phyloP scores from a whole-genome alignment of 768 basidiomycete species.

The Mycena vitilis region DNA sequence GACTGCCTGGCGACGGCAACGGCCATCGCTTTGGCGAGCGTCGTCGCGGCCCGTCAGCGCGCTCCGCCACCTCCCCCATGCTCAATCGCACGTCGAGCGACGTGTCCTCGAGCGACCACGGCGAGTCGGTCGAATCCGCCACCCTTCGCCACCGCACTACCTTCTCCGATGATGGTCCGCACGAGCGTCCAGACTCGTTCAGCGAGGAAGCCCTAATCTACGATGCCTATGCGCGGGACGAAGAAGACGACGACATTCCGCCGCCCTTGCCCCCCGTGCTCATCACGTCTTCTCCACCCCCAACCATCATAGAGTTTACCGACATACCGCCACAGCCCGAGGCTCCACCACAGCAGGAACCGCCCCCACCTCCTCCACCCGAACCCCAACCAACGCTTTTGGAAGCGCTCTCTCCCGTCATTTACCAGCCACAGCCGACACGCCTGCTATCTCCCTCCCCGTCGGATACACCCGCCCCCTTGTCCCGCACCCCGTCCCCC shows the following conservation, averaged over 20 bases:
- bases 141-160: constrained; percentile 50
- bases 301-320: constrained; percentile 26
- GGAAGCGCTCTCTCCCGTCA: constrained; percentile 52
- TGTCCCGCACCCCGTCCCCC: constrained; percentile 74
- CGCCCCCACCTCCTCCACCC: constrained; percentile 46
- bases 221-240: constrained; percentile 79
- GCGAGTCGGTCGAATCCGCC: constrained; percentile 58
- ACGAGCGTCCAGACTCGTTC: constrained; percentile 74
- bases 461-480: constrained; percentile 45
- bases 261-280: constrained; percentile 40
- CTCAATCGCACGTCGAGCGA: constrained; percentile 73
- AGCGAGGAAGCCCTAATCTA: constrained; percentile 87
- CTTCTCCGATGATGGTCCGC: constrained; percentile 60
- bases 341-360: constrained; percentile 39
- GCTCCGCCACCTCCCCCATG: constrained; percentile 42
- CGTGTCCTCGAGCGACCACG: constrained; percentile 77
- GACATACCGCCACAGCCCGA: constrained; percentile 36
- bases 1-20: constrained; percentile 78
- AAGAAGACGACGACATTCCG: constrained; percentile 58
- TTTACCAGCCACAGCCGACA: constrained; percentile 79
- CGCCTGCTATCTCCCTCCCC: constrained; percentile 54
- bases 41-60: constrained; percentile 48
- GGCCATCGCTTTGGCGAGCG: constrained; percentile 83
- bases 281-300: constrained; percentile 47
- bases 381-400: constrained; percentile 41